These are phyloP conservation scores for Prototheca stagnorum DNA, from an alignment of 163 green algal species.

Conservation along the genomic window DNA sequence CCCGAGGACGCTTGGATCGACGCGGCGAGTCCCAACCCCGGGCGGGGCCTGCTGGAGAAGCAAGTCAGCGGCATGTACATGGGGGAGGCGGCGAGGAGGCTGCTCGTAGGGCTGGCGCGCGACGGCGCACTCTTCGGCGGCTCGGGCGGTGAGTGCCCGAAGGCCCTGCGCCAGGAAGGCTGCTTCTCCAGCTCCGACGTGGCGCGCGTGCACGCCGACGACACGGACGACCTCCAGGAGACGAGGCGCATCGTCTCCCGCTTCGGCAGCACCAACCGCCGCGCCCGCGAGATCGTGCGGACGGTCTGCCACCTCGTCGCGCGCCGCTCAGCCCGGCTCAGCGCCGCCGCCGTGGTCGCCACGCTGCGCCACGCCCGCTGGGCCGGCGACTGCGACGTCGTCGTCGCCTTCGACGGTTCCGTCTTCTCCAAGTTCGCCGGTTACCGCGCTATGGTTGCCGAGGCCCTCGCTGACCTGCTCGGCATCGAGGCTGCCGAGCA, in stretches of 20 bases:
- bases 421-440: slow-evolving; percentile 48
- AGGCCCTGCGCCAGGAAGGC: slow-evolving; percentile 5
- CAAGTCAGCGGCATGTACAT: slow-evolving; percentile 77
- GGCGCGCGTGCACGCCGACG: slow-evolving; percentile 34
- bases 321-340: slow-evolving; percentile 34
- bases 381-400: slow-evolving; percentile 6
- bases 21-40: slow-evolving; percentile 32
- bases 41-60: slow-evolving; percentile 3
- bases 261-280: background rate
- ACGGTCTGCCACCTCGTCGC: slow-evolving; percentile 42
- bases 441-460: slow-evolving; percentile 15
- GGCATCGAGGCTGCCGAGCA: slow-evolving; percentile 4
- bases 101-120: slow-evolving; percentile 31
- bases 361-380: slow-evolving; percentile 26
- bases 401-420: slow-evolving; percentile 54
- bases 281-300: slow-evolving; percentile 8
- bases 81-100: slow-evolving; percentile 56
- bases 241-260: too few relatives aligned
- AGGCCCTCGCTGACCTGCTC: slow-evolving; percentile 18
- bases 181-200: slow-evolving; percentile 25
- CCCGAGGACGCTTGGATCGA: slow-evolving; percentile 55
- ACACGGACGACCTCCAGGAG: slow-evolving; percentile 5
- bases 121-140: slow-evolving; percentile 8
- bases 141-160: slow-evolving; percentile 1
- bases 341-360: slow-evolving; percentile 32